Evolutionary conservation across 495 filamentous ascomycete genomes (phyloP).

Genomic region (Rusavskia elegans): DNA sequence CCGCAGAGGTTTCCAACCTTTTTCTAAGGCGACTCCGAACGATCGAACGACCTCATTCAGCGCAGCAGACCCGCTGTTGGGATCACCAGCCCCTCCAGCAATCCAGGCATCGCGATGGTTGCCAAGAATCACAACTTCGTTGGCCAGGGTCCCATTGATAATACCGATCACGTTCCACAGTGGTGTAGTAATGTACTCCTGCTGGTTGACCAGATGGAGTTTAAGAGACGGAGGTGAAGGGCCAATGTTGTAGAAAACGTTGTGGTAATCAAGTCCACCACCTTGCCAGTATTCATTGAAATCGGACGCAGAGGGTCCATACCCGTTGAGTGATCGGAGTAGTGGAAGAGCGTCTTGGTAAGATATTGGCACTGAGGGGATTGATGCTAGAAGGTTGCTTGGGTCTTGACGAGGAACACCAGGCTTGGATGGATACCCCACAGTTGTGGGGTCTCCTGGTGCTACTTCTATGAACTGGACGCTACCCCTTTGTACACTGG

Average conservation of each 20-base stretch:
- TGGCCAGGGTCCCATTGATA: slow-evolving; percentile 76
- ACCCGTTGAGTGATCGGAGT: slow-evolving; percentile 74
- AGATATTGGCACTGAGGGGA: slow-evolving; percentile 86
- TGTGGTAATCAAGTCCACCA: slow-evolving; percentile 62
- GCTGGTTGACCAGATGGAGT: slow-evolving; percentile 72
- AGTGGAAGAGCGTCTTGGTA: slow-evolving; percentile 75
- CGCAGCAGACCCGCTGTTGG: slow-evolving; percentile 78
- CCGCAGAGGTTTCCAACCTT: slow-evolving; percentile 81
- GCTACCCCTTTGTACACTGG: slow-evolving; percentile 85
- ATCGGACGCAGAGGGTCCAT: slow-evolving; percentile 63
- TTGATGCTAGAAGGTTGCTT: slow-evolving; percentile 53
- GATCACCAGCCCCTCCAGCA: slow-evolving; percentile 70
- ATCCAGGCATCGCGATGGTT: slow-evolving; percentile 96
- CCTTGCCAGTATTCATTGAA: slow-evolving; percentile 60
- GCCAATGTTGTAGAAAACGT: slow-evolving; percentile 58
- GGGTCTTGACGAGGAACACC: slow-evolving; percentile 65
- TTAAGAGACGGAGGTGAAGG: slow-evolving; percentile 17
- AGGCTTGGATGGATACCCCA: slow-evolving; percentile 86
- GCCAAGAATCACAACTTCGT: slow-evolving; percentile 83
- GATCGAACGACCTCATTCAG: slow-evolving; percentile 76
- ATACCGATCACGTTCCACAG: slow-evolving; percentile 92
- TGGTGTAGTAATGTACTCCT: slow-evolving; percentile 79
- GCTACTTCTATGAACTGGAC: slow-evolving; percentile 61
- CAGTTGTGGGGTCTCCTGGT: slow-evolving; percentile 66
- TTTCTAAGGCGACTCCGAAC: slow-evolving; percentile 54